Base-by-base conservation (phyloP, 768 basidiomycete species). In the Grammothele lineata region DNA sequence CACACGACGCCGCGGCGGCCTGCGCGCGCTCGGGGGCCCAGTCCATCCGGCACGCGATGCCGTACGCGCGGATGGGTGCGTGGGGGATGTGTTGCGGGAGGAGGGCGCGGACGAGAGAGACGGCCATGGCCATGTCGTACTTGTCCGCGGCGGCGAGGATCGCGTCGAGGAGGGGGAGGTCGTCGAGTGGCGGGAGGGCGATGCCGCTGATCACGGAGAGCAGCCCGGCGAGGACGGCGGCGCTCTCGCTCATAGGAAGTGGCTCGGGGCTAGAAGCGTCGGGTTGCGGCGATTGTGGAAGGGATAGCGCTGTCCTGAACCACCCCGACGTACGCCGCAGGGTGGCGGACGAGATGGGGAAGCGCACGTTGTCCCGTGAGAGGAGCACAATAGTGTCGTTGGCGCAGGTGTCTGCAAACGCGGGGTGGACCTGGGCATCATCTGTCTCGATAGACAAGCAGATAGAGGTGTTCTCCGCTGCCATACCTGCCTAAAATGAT, bases 71-170 rank as follows among this genome's bases (percentile, higher is more conserved):
- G n/a, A 78, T 52, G 3, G 77, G 74, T 17, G 25, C 38, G 15
- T 57, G 55, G 15, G 71, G 66, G 49, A 75, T 72, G 7, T 65
- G 46, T 3, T 72, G 70, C 1, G 72, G 59, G 5, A 68, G 68
- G 41, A 73, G 64, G 6, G 65, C 65, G 5, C 75, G 72, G 8
- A 76, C 61, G 47, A 71, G 45, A 23, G 71, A 70, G 4, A 74
- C 54, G 2, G 72, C 72, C 5, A 72, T 72, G 3, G 67, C 66
- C n/a, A 74, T 64, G 27, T 74, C 70, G 68, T 73, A 76, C 43
- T 67, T 67, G 50, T 74, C 69, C 6, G 70, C 72, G 9, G 74
- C 70, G 17, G 62, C 45, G 0, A 71, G 54, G 3, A 69, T 62
- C 4, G 57, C 61, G 14, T 73, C 69, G 52, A 75, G 72, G 12